phyloP scores from a whole-genome alignment of 208 protist genomes.

The Trypanosoma congolense region DNA sequence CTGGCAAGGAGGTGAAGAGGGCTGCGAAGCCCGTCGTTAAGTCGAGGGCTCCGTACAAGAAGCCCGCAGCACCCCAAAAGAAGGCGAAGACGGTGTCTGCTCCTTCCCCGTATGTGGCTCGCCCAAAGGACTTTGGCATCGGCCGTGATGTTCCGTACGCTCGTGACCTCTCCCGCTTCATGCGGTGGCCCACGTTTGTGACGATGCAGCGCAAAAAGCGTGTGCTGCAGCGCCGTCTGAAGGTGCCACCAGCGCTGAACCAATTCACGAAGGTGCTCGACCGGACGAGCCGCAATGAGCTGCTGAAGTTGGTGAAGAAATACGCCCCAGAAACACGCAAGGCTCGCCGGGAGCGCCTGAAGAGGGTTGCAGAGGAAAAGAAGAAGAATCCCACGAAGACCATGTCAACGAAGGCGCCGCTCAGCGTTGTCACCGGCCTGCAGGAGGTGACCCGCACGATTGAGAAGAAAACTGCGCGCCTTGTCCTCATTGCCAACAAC shows the following conservation, averaged over 20 bases:
- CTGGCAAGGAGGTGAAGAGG: conserved; percentile 83
- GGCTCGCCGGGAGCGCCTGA: conserved; percentile 94
- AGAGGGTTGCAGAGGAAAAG: conserved; percentile 91
- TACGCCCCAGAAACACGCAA: conserved; percentile 95
- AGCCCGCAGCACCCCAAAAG: conserved; percentile 63
- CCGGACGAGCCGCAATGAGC: conserved; percentile 92
- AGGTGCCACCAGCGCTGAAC: conserved; percentile 91
- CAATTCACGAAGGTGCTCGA: conserved; percentile 92
- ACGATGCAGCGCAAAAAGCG: conserved; percentile 97
- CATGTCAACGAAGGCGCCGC: conserved; percentile 82
- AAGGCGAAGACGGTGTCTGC: conserved; percentile 47
- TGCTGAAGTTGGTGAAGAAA: conserved; percentile 98
- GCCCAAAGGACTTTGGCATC: conserved; percentile 90
- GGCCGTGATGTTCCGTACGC: conserved; percentile 92
- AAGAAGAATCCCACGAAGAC: conserved; percentile 78
- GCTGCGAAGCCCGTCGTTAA: conserved; percentile 27
- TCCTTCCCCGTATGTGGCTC: conserved; percentile 64
- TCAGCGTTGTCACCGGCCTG: conserved; percentile 94
- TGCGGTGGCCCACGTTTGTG: conserved; percentile 98
- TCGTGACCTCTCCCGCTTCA: conserved; percentile 96
- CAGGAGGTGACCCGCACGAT: conserved; percentile 98
- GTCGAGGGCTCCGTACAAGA: conserved; percentile 66
- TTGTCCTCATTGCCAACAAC: conserved; percentile 99
- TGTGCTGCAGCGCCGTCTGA: conserved; percentile 97
- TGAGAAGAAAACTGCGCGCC: conserved; percentile 97